Evolutionary conservation across 2,329 filamentous ascomycete genomes (phyloP).

Genomic region (Aaosphaeria pasadenensis): DNA sequence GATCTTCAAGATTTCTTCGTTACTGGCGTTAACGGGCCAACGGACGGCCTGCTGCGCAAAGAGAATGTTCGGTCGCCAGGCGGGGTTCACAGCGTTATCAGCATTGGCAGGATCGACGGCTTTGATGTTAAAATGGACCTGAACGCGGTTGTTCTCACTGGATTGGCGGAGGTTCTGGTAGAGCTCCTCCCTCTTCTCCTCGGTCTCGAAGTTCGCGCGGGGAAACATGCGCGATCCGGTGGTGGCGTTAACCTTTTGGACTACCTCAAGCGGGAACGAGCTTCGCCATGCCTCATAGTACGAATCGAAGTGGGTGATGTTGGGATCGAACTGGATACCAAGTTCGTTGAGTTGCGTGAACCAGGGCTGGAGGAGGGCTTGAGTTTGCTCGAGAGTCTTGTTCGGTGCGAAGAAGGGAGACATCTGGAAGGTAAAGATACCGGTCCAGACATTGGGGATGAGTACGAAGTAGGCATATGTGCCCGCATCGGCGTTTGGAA

Average conservation of each 20-base stretch:
- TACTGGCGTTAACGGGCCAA: slow-evolving; percentile 29
- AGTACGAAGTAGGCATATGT: slow-evolving; percentile 34
- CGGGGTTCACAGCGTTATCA: slow-evolving; percentile 30
- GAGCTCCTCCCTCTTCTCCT: slow-evolving; percentile 28
- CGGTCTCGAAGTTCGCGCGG: slow-evolving; percentile 29
- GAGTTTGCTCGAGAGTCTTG: slow-evolving; percentile 27
- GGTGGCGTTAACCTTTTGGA: slow-evolving; percentile 30
- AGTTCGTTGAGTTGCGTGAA: slow-evolving; percentile 25
- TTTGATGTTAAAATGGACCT: slow-evolving; percentile 37
- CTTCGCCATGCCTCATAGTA: slow-evolving; percentile 32
- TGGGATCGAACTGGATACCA: slow-evolving; percentile 29
- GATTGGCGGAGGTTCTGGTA: slow-evolving; percentile 24
- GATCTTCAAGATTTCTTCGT: slow-evolving; percentile 20
- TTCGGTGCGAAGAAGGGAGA: slow-evolving; percentile 34
- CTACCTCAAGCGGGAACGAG: slow-evolving; percentile 33
- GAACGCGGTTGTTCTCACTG: slow-evolving; percentile 32
- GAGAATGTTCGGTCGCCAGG: slow-evolving; percentile 22
- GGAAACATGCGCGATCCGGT: slow-evolving; percentile 34
- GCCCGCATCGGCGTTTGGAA: slow-evolving; percentile 34
- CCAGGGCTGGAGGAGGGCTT: slow-evolving; percentile 30
- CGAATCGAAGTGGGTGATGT: slow-evolving; percentile 30
- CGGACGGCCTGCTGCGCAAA: slow-evolving; percentile 31
- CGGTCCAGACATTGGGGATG: slow-evolving; percentile 26
- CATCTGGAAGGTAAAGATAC: slow-evolving; percentile 31
- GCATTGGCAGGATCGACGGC: slow-evolving; percentile 23